phyloP scores from a whole-genome alignment of 139 green algal genomes.

The Pycnococcus provasolii region DNA sequence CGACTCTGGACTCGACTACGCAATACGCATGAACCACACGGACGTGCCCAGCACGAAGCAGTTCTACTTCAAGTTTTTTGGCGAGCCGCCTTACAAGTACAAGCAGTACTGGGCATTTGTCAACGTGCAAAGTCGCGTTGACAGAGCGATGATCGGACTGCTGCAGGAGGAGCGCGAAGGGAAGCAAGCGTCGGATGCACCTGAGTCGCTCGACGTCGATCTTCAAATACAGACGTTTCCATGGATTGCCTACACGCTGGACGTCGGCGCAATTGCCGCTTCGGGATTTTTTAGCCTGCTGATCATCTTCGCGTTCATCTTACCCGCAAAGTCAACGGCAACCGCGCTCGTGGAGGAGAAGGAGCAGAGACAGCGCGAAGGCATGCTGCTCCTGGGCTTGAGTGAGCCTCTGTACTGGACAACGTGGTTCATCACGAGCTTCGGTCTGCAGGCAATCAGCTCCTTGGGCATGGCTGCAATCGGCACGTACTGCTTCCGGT shows the following conservation, averaged over 20 bases:
- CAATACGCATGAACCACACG: background rate
- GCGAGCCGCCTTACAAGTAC: slow-evolving; percentile 1
- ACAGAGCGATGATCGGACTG: slow-evolving; percentile 13
- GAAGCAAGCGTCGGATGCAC: background rate
- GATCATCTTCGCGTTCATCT: slow-evolving; percentile 24
- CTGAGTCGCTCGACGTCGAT: background rate
- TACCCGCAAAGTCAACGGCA: slow-evolving; percentile 7
- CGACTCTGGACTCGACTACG: background rate
- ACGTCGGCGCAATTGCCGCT: slow-evolving; percentile 21
- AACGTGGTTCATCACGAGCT: slow-evolving; percentile 25
- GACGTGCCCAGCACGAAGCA: slow-evolving; percentile 1
- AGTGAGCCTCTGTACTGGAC: slow-evolving; percentile 18
- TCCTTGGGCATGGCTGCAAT: slow-evolving; percentile 1
- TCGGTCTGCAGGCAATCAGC: background rate
- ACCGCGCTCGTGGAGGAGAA: slow-evolving; percentile 30
- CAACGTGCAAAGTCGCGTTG: slow-evolving; percentile 11
- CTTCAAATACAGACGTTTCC: slow-evolving; percentile 21
- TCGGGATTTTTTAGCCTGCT: slow-evolving; percentile 16
- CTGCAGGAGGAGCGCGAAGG: background rate
- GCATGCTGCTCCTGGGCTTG: slow-evolving; percentile 29
- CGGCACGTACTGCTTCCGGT: slow-evolving; percentile 20
- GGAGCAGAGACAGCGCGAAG: slow-evolving; percentile 23
- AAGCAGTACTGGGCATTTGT: slow-evolving; percentile 5
- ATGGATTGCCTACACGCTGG: slow-evolving; percentile 9
- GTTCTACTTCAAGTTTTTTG: background rate